Base-by-base conservation (phyloP, 2,329 filamentous ascomycete genomes). In the Ophiostoma australiae region DNA sequence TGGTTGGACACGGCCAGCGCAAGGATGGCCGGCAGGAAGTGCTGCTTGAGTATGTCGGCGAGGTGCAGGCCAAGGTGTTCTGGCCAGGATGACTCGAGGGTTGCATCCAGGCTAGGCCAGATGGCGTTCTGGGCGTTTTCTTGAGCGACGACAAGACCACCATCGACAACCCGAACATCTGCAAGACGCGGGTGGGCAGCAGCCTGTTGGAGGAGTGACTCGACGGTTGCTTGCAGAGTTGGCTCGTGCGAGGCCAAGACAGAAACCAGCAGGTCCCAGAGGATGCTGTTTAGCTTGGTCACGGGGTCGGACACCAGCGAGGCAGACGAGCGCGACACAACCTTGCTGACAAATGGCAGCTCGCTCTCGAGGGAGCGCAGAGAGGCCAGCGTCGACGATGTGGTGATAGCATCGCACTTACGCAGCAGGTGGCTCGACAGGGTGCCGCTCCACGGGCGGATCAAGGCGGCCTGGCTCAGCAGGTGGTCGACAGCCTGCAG, bases 341-440 rank as follows among this genome's bases (percentile, higher is more conserved):
- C 84, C 65, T 83, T 82, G 11, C 86, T 87, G 72, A 91, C 80
- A 3, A 85, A 81, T 10, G 88, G 87, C 68, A 91, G 79, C 76
- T 93, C 90, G 1, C 83, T 81, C 77, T 91, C 88, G 0, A 93
- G 81, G 23, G 90, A 82, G 65, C 85, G 83, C 67, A 93, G 80
- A 61, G 88, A 86, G 66, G 84, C 84, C 55, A 93, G 80, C 66
- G 81, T 85, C 0, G 89, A 86, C 33, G 83, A 80, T 15, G 83
- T 80, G 13, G 80, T 79, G 23, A 89, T 78, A 1, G 78, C 80
- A 69, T 84, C 81, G 67, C 90, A 78, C 74, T 85, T 88, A 17
- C 81, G 80, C 74, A 91, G 80, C 3, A 92, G 76, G 0, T 84
- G 83, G 31, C 82, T 76, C 7, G 85, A 83, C 23, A 88, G 75